These are phyloP conservation scores for Lepidopterella palustris DNA, from an alignment of 495 filamentous ascomycete genomes.

Conservation along the genomic window DNA sequence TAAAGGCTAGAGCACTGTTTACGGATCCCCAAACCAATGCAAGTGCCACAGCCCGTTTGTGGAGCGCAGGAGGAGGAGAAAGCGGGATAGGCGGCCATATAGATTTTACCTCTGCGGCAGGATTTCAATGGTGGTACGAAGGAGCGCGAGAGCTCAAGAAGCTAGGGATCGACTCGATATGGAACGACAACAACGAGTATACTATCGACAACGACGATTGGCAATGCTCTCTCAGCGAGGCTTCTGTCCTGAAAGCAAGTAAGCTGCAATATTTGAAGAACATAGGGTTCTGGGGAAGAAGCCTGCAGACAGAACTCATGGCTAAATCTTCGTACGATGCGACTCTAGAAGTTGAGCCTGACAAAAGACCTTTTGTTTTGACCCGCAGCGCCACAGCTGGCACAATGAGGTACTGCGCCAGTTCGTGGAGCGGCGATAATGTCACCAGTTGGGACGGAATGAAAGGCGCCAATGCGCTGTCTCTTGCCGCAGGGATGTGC, in stretches of 20 bases:
- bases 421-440: constrained; percentile 53
- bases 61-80: constrained; percentile 62
- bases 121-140: constrained; percentile 65
- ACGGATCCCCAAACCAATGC: constrained; percentile 47
- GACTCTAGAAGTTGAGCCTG: constrained; percentile 48
- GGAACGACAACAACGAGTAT: constrained; percentile 76
- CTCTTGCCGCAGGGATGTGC: constrained; percentile 60
- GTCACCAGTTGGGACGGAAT: constrained; percentile 48
- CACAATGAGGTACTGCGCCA: constrained; percentile 58
- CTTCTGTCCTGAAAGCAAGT: constrained; percentile 7
- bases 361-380: constrained; percentile 55
- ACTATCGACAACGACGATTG: constrained; percentile 59
- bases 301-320: constrained; percentile 59
- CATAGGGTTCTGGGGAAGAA: constrained; percentile 59
- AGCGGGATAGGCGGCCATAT: constrained; percentile 63
- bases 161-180: constrained; percentile 61
- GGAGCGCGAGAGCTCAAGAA: constrained; percentile 54
- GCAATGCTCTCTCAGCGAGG: constrained; percentile 47
- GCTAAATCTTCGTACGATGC: constrained; percentile 61
- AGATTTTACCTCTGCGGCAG: constrained; percentile 58
- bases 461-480: constrained; percentile 59
- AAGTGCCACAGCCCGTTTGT: constrained; percentile 54
- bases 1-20: constrained; percentile 52
- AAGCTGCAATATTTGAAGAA: constrained; percentile 19
- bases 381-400: constrained; percentile 63